Base-by-base conservation (phyloP, 306 rosid species). In the Malus sieversii region DNA sequence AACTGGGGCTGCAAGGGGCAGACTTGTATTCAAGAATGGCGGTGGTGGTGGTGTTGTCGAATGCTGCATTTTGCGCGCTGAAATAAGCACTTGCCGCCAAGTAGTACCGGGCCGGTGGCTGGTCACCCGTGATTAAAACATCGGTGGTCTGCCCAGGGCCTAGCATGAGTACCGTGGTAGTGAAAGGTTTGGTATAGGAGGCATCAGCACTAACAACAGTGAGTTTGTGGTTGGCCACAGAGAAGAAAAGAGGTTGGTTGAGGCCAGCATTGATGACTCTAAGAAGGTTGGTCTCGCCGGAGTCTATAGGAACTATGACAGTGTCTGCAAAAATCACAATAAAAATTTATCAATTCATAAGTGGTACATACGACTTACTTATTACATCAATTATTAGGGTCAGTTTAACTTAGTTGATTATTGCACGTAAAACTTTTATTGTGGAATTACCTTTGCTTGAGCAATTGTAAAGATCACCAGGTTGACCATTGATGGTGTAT, bases 111-210 rank as follows among this genome's bases (percentile, higher is more conserved):
- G 90, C 52, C 0, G 91, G 88, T 2, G 85, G 89, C 45, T 92
- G 95, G 85, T 95, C 76, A 3, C 87, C 99, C 53, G 82, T 74
- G 86, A 95, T 76, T 63, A 95, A 77, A 7, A 95, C 97, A 48
- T 95, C 99, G 16, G 97, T 95, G 78, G 99, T 95, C 74, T 95
- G 99, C 4, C 99, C 99, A 0, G 99, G 99, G 11, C 97, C 97
- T 2, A 95, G 79, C 97, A 95, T 89, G 65, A 95, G 77, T 74
- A 89, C 88, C 4, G 81, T 66, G 66, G 99, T 90, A 70, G 92
- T 92, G 89, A 95, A 90, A 11, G 97, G 99, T 30, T 87, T 95
- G 1, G 86, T 61, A 80, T 95, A 95, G n/a, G 97, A 90, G 61
- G 97, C 97, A 25, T 95, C 99, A 4, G 97, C 97, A 4, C 93